Evolutionary conservation across 176 grass and related monocot genomes (phyloP).

Genomic region (Juncus effusus): DNA sequence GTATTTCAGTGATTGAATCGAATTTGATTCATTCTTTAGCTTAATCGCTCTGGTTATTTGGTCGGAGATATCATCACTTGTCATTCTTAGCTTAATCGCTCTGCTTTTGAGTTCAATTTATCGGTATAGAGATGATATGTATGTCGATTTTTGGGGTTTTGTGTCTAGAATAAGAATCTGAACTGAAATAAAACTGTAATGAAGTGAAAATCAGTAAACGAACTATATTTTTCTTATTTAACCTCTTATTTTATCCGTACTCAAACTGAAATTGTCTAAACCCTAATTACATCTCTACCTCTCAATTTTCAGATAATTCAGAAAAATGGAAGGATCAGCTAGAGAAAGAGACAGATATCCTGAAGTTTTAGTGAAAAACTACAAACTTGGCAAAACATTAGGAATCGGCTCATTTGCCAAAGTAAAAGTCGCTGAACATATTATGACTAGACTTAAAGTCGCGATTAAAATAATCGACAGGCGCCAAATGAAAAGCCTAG

Average conservation of each 20-base stretch:
- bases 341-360: slow-evolving; percentile 38
- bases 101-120: slow-evolving; percentile 11
- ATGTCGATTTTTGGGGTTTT: background rate
- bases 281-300: background rate
- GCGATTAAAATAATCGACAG: slow-evolving; percentile 89
- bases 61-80: background rate
- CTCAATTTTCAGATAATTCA: slow-evolving; percentile 1
- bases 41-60: background rate
- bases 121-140: background rate
- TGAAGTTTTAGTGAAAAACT: slow-evolving; percentile 61
- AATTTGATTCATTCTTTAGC: slow-evolving; percentile 1
- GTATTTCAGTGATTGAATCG: background rate
- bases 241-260: slow-evolving; percentile 5
- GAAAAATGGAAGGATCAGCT: slow-evolving; percentile 55
- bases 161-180: background rate
- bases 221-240: background rate
- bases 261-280: too few species aligned
- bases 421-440: slow-evolving; percentile 93
- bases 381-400: slow-evolving; percentile 78
- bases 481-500: slow-evolving; percentile 69
- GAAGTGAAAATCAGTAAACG: background rate
- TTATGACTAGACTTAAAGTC: slow-evolving; percentile 69
- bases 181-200: too few species aligned
- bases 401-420: slow-evolving; percentile 92
- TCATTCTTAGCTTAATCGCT: background rate